Percentiles rank a stretch among this genome's conserved stretches.
phyloP scores from a whole-genome alignment of 768 basidiomycete species.

The Suillus tomentosus region DNA sequence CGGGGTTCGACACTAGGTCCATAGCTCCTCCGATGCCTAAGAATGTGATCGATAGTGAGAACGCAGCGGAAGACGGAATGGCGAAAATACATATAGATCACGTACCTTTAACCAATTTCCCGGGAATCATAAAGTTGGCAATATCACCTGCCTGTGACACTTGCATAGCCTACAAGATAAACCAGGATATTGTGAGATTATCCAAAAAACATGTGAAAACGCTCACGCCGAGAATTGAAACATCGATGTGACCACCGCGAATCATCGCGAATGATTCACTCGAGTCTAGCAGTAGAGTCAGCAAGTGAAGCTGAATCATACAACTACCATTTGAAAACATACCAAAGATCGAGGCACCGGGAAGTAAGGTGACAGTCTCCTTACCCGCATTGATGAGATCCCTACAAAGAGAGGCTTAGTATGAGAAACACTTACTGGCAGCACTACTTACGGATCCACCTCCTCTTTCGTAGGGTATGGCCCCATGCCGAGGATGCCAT shows the following conservation, averaged over 20 bases:
- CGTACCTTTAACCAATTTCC: slow-evolving; percentile 83
- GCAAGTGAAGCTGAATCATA: slow-evolving; percentile 4
- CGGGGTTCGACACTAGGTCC: slow-evolving; percentile 96
- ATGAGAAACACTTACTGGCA: slow-evolving; percentile 5
- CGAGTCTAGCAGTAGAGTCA: slow-evolving; percentile 55
- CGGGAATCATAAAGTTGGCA: slow-evolving; percentile 98
- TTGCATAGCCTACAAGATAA: slow-evolving; percentile 75
- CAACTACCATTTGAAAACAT: slow-evolving; percentile 24
- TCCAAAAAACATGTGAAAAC: slow-evolving; percentile 9
- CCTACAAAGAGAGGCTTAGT: slow-evolving; percentile 37
- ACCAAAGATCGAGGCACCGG: slow-evolving; percentile 92
- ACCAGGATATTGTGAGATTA: slow-evolving; percentile 9
- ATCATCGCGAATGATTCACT: slow-evolving; percentile 98
- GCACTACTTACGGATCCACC: slow-evolving; percentile 69
- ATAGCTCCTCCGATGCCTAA: slow-evolving; percentile 93
- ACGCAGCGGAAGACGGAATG: slow-evolving; percentile 4
- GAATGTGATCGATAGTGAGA: slow-evolving; percentile 18
- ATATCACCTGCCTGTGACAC: slow-evolving; percentile 92
- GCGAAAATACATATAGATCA: neutral
- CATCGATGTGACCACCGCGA: slow-evolving; percentile 92
- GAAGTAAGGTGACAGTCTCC: slow-evolving; percentile 89
- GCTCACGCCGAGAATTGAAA: slow-evolving; percentile 88
- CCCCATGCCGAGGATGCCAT: slow-evolving; percentile 87
- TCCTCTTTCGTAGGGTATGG: slow-evolving; percentile 85
- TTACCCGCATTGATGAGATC: slow-evolving; percentile 96